phyloP scores from a whole-genome alignment of 2,329 filamentous ascomycete genomes.

The Juglanconis oblonga region DNA sequence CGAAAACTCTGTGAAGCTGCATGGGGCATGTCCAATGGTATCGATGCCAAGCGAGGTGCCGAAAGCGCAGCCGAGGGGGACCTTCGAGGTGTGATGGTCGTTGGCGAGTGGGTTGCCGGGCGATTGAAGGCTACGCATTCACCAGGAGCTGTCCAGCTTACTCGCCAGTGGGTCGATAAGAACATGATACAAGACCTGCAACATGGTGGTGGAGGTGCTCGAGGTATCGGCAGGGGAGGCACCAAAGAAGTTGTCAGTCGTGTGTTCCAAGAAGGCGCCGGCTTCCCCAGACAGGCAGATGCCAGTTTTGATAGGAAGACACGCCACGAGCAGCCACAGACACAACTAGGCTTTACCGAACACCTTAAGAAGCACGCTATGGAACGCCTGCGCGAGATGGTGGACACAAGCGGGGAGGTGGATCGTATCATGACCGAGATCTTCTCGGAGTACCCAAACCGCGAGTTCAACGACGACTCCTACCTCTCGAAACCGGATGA shows the following conservation, averaged over 20 bases:
- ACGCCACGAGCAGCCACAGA: slow-evolving; percentile 51
- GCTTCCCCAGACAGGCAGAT: slow-evolving; percentile 62
- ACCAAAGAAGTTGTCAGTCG: slow-evolving; percentile 72
- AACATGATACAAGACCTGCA: slow-evolving; percentile 66
- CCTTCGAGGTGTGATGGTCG: slow-evolving; percentile 79
- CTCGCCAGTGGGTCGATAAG: slow-evolving; percentile 73
- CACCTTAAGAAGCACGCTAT: slow-evolving; percentile 69
- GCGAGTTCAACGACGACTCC: slow-evolving; percentile 90
- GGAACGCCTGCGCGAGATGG: slow-evolving; percentile 69
- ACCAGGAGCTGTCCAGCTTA: slow-evolving; percentile 46
- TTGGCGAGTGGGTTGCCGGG: slow-evolving; percentile 81
- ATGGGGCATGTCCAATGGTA: slow-evolving; percentile 74
- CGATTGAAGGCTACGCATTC: slow-evolving; percentile 55
- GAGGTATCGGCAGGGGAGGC: slow-evolving; percentile 69
- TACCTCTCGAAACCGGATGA: slow-evolving; percentile 82
- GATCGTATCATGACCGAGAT: slow-evolving; percentile 79
- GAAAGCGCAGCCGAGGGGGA: slow-evolving; percentile 70
- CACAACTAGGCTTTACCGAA: slow-evolving; percentile 69
- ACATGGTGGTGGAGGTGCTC: slow-evolving; percentile 67
- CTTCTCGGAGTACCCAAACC: slow-evolving; percentile 80
- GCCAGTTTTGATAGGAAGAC: slow-evolving; percentile 41
- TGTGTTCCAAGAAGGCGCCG: slow-evolving; percentile 76
- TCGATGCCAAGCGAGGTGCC: slow-evolving; percentile 65
- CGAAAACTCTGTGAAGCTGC: slow-evolving; percentile 79
- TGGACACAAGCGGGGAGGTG: slow-evolving; percentile 75